phyloP scores from a whole-genome alignment of 495 filamentous ascomycete genomes.

The Pseudomonodictys pantanalensis region DNA sequence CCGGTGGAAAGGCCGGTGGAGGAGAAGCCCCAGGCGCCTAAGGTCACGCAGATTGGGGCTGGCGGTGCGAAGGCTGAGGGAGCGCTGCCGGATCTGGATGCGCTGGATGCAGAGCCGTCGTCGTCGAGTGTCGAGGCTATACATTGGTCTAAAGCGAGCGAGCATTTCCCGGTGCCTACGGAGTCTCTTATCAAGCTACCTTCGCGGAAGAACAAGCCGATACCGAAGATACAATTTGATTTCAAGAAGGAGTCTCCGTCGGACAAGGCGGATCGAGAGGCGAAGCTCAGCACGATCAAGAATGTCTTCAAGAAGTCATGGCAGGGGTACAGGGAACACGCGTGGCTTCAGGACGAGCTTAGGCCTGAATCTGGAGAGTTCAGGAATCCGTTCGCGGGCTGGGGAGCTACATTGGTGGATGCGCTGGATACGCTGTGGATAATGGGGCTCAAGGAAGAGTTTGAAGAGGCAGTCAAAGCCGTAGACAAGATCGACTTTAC shows the following conservation, averaged over 20 bases:
- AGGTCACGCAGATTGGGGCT: conserved; percentile 4
- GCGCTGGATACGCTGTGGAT: conserved; percentile 94
- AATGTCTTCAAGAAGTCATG: conserved; percentile 40
- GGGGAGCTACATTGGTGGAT: conserved; percentile 94
- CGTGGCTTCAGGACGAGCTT: conserved; percentile 46
- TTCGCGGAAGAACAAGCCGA: conserved; percentile 60
- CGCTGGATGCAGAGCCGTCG: conserved; percentile 44
- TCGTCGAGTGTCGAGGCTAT: conserved; percentile 39
- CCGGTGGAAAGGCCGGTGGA: conserved; percentile 19
- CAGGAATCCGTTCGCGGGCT: conserved; percentile 81
- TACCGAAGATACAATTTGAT: conserved; percentile 72
- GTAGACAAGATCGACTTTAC: conserved; percentile 88
- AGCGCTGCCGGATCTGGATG: conserved; percentile 8
- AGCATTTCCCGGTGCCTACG: conserved; percentile 70
- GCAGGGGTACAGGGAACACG: conserved; percentile 42
- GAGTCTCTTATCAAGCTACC: conserved; percentile 56
- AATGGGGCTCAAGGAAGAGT: conserved; percentile 87
- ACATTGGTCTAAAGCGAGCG: conserved; percentile 69
- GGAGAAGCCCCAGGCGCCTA: background rate
- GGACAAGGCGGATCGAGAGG: conserved; percentile 20
- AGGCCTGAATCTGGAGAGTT: conserved; percentile 40
- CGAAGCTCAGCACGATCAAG: conserved; percentile 54
- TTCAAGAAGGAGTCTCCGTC: conserved; percentile 62
- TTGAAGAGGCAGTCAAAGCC: conserved; percentile 75
- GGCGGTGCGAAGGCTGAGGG: background rate